Evolutionary conservation across 1,139 yeast genomes (phyloP).

Genomic region (Blastobotrys arbuscula): DNA sequence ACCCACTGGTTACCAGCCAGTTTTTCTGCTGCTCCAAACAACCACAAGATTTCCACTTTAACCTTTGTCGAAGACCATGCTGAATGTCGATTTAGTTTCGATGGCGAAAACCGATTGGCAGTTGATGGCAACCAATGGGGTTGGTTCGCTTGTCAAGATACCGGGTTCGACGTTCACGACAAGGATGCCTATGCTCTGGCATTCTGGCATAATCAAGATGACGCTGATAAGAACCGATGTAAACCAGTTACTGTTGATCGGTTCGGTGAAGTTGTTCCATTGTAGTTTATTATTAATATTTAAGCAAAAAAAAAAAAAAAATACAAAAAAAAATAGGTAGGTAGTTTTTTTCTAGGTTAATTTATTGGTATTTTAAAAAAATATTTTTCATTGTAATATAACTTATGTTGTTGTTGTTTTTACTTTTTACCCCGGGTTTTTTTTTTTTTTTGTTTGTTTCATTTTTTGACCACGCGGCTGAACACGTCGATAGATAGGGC

Average conservation of each 20-base stretch:
- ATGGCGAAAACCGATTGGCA: conserved; percentile 1
- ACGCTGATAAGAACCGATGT: background rate
- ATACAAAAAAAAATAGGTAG: too few species aligned
- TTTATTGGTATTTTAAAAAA: too few species aligned
- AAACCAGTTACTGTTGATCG: background rate
- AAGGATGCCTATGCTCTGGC: background rate
- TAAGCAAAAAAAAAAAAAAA: too few species aligned
- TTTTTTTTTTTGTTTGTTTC: too few species aligned
- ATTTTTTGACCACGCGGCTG: too few species aligned
- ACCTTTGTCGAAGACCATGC: background rate
- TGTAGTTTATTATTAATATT: background rate
- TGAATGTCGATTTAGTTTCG: background rate
- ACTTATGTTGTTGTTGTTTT: too few species aligned
- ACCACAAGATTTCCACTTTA: background rate
- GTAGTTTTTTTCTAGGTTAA: too few species aligned
- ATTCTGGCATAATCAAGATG: background rate
- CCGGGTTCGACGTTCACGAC: background rate
- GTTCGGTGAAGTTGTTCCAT: background rate
- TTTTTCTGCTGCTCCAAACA: background rate
- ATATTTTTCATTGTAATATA: too few species aligned
- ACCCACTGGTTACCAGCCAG: background rate
- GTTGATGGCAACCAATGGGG: conserved; percentile 3
- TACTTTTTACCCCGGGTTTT: too few species aligned
- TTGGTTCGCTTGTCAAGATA: conserved; percentile 3
- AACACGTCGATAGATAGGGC: too few species aligned